Evolutionary conservation across 768 basidiomycete genomes (phyloP).

Genomic region (Floccularia luteovirens): DNA sequence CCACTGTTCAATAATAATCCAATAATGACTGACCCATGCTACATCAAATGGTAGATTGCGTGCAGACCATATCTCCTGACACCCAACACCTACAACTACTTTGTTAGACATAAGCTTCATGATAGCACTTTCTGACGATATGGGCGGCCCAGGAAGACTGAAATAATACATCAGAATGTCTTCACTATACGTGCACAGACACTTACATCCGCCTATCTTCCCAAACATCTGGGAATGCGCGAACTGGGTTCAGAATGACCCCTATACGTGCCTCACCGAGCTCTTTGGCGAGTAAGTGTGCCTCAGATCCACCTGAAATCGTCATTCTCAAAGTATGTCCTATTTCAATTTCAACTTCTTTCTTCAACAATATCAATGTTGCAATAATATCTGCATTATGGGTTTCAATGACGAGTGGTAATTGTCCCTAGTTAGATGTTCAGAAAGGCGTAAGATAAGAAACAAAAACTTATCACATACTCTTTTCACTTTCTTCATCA

Average conservation of each 20-base stretch:
- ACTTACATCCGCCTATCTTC: conserved; percentile 59
- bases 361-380: conserved; percentile 62
- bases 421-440: conserved; percentile 36
- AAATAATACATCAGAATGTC: too few relatives aligned
- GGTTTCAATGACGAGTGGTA: conserved; percentile 71
- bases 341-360: conserved; percentile 44
- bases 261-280: conserved; percentile 43
- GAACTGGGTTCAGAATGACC: conserved; percentile 41
- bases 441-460: background rate
- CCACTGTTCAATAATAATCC: background rate
- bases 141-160: conserved; percentile 65
- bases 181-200: too few relatives aligned
- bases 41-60: conserved; percentile 75
- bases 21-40: conserved; percentile 59
- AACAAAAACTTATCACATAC: conserved; percentile 16
- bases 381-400: conserved; percentile 81
- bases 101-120: conserved; percentile 55
- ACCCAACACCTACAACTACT: conserved; percentile 35
- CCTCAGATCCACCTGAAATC: conserved; percentile 60
- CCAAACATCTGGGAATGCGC: conserved; percentile 72
- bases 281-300: conserved; percentile 62
- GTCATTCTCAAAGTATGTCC: conserved; percentile 43
- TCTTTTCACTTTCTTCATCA: conserved; percentile 37
- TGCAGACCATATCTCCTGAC: conserved; percentile 57
- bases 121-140: conserved; percentile 48